A percentile compares a stretch with the other conserved stretches of the same genome.
Conservation (phyloP, 371 early-diverging fungal genomes). For the Rhizopus stolonifer region DNA sequence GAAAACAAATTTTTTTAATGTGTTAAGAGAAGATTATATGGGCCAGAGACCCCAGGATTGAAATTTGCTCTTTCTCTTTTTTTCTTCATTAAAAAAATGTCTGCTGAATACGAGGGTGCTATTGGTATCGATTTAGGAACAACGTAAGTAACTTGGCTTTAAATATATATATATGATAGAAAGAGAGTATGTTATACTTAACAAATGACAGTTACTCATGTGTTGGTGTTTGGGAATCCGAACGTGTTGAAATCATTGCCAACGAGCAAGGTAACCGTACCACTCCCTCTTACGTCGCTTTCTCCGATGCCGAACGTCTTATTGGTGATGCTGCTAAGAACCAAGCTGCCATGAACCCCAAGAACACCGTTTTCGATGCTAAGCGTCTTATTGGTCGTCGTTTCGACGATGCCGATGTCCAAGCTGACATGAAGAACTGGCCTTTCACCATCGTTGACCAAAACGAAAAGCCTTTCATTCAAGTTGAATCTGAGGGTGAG, state of each 20-base stretch:
- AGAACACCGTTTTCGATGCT: too few relatives aligned
- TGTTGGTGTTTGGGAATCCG: slow-evolving; percentile 67
- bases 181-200: background rate
- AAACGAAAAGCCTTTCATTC: slow-evolving; percentile 74
- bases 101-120: slow-evolving; percentile 70
- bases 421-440: slow-evolving; percentile 91
- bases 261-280: slow-evolving; percentile 93
- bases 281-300: slow-evolving; percentile 91
- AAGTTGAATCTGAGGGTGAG: slow-evolving; percentile 80
- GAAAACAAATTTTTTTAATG: slow-evolving; percentile 4
- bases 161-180: too few relatives aligned
- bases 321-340: too few relatives aligned
- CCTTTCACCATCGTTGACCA: slow-evolving; percentile 80
- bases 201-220: slow-evolving; percentile 69
- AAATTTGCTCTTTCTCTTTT: slow-evolving; percentile 30
- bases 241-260: slow-evolving; percentile 80
- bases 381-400: too few relatives aligned
- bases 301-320: slow-evolving; percentile 93
- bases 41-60: too few relatives aligned
- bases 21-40: background rate
- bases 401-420: too few relatives aligned
- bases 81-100: slow-evolving; percentile 43
- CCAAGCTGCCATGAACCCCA: too few relatives aligned
- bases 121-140: slow-evolving; percentile 64
- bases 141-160: too few relatives aligned